These are phyloP conservation scores for Angomonas ambiguus DNA, from an alignment of 208 protist genomes.

Conservation along the genomic window DNA sequence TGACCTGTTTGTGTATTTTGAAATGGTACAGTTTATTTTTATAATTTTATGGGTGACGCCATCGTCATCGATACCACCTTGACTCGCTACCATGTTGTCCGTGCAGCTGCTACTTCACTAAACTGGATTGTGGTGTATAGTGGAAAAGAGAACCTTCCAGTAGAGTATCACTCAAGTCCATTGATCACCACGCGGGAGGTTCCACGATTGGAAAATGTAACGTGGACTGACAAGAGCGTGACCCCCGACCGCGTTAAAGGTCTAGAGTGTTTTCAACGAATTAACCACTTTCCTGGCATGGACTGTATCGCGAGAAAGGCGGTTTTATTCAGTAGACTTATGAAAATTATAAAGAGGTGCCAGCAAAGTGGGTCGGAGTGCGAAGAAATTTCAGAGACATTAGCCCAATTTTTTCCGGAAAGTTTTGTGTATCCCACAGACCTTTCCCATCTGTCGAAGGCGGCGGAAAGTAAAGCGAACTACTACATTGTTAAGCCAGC, in stretches of 20 bases:
- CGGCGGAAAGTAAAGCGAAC: not conserved
- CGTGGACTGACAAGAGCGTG: constrained; percentile 89
- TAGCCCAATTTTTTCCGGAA: not conserved
- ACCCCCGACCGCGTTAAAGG: constrained; percentile 41
- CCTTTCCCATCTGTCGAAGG: not conserved
- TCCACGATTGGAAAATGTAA: constrained; percentile 15
- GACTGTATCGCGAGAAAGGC: constrained; percentile 87
- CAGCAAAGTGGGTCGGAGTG: not conserved
- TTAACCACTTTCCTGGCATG: constrained; percentile 95
- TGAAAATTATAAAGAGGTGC: constrained; percentile 24
- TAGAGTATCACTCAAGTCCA: constrained; percentile 28
- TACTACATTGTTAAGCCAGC: constrained; percentile 89
- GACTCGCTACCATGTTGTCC: constrained; percentile 83
- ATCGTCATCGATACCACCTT: constrained; percentile 43
- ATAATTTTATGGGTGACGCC: not conserved
- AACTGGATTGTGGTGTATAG: constrained; percentile 66
- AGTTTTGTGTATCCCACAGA: not conserved
- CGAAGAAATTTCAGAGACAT: not conserved
- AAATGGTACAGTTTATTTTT: not conserved
- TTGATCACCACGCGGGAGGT: not conserved
- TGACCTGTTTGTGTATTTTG: not conserved
- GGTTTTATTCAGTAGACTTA: constrained; percentile 80
- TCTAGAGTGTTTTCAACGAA: constrained; percentile 64
- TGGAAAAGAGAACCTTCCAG: constrained; percentile 29
- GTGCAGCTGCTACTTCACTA: constrained; percentile 41